Evolutionary conservation across 371 early-diverging fungal species (phyloP), one percentile per base, ranked within the genome.

Genomic region (Massospora cicadina): DNA sequence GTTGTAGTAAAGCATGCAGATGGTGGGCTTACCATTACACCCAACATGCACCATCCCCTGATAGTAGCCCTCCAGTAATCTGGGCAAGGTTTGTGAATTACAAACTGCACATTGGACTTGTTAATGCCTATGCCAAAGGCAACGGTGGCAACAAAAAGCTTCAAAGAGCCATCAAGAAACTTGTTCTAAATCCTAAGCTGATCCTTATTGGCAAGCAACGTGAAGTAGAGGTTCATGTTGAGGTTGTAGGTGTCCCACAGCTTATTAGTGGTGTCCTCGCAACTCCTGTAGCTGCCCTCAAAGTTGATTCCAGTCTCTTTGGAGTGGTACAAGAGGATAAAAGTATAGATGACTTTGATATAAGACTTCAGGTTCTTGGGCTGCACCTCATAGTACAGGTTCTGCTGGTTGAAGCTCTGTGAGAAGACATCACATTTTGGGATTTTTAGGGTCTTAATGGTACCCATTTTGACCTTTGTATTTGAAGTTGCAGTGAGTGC

Each of bases 41-140:
- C 99, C 99, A 0, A 99, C 99, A 26, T 99, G 83, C 0, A 99
- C 99, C 0, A 96, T 98, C 74, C 99, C 99, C 75, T 99, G 99
- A 70, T 99, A 99, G 70, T 99, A 99, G 0, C 97, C 97, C 75
- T 99, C 99, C 3, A 99, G 69, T 17, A 90, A 89, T 25, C 93
- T 87, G 0, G 99, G 98, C n/a, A 98, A 71, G 2, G 92, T 84
- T 71, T 91, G 71, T 99, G 99, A 23, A 99, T 86, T 1, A 99
- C 99, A 74, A 89, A 99, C 0, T 99, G 88, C 10, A 99, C 99
- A 69, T 99, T 94, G n/a, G 93, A 75, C 76, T 99, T 99, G 77
- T 99, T 98, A 58, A 99, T 98, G 7, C 99, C 94, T 95, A 95
- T 93, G 12, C 98, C 98, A 77, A 99, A 98, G 0, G 99, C 99